Evolutionary conservation across 1,139 yeast species (phyloP).

Genomic region (Suhomyces yuchorum): DNA sequence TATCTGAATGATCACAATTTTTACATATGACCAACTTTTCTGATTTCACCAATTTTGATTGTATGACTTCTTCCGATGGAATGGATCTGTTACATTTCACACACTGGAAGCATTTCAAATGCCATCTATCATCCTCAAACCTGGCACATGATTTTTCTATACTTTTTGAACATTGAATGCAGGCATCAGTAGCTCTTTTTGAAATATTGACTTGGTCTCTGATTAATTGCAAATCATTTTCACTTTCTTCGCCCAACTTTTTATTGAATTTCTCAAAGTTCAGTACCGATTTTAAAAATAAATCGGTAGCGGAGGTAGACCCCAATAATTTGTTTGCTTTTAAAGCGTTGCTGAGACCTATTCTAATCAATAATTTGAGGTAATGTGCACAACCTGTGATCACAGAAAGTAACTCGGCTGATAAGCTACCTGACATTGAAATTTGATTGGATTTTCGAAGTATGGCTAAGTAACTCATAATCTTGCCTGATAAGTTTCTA

Average conservation of each 20-base stretch:
- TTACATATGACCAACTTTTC: slow-evolving; percentile 52
- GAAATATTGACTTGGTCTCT: slow-evolving; percentile 48
- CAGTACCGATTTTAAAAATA: slow-evolving; percentile 56
- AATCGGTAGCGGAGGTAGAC: slow-evolving; percentile 63
- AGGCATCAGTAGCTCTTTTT: slow-evolving; percentile 73
- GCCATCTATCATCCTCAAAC: slow-evolving; percentile 76
- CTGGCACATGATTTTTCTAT: slow-evolving; percentile 81
- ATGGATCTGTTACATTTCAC: slow-evolving; percentile 49
- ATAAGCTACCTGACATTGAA: slow-evolving; percentile 59
- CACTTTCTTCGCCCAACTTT: slow-evolving; percentile 13
- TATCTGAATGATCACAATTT: slow-evolving; percentile 52
- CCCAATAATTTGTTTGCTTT: slow-evolving; percentile 62
- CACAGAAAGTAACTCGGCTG: slow-evolving; percentile 64
- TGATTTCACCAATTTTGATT: slow-evolving; percentile 28
- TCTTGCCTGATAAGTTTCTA: slow-evolving; percentile 78
- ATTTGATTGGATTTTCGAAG: slow-evolving; percentile 56
- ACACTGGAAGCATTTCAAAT: slow-evolving; percentile 70
- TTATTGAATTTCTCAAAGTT: slow-evolving; percentile 43
- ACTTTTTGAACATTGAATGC: slow-evolving; percentile 68
- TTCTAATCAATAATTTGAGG: slow-evolving; percentile 77
- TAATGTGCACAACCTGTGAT: slow-evolving; percentile 95
- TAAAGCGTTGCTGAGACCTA: slow-evolving; percentile 76
- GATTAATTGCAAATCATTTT: slow-evolving; percentile 41
- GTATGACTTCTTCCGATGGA: slow-evolving; percentile 34
- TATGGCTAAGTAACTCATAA: slow-evolving; percentile 76